Percentiles rank a stretch among this genome's conserved stretches.
Conservation (phyloP, 2,329 filamentous ascomycete genomes). For the Diatrype stigma region DNA sequence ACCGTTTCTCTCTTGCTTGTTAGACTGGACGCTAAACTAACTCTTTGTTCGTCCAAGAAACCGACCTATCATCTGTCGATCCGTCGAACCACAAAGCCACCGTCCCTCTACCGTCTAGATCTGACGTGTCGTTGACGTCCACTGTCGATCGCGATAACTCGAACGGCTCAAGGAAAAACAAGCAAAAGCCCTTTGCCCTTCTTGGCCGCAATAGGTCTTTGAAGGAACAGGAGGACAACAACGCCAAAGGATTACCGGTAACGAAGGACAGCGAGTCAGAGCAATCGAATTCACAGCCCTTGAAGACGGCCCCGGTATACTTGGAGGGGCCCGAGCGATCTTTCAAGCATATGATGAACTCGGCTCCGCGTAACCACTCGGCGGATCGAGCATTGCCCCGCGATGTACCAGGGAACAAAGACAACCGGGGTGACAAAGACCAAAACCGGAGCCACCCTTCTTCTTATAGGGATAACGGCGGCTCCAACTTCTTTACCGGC, state of each 20-base stretch:
- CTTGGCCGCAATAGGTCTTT: slow-evolving; percentile 49
- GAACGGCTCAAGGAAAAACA: slow-evolving; percentile 41
- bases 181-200: slow-evolving; percentile 52
- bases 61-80: slow-evolving; percentile 28
- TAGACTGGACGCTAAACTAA: slow-evolving; percentile 16
- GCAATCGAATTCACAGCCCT: slow-evolving; percentile 35
- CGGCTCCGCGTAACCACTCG: slow-evolving; percentile 65
- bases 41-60: slow-evolving; percentile 14
- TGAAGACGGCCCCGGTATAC: slow-evolving; percentile 61
- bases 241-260: slow-evolving; percentile 31
- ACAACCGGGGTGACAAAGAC: slow-evolving; percentile 43
- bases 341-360: slow-evolving; percentile 64
- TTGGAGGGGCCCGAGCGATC: slow-evolving; percentile 54
- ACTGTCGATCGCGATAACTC: slow-evolving; percentile 41
- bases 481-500: slow-evolving; percentile 65
- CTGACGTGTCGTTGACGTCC: slow-evolving; percentile 49
- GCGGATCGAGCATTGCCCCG: slow-evolving; percentile 57
- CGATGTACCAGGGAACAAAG: slow-evolving; percentile 39
- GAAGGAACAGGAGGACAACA: slow-evolving; percentile 38
- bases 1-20: slow-evolving; percentile 1
- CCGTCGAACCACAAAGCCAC: slow-evolving; percentile 35
- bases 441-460: slow-evolving; percentile 45
- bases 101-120: slow-evolving; percentile 42
- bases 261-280: slow-evolving; percentile 33
- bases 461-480: slow-evolving; percentile 57